Evolutionary conservation across 306 rosid genomes (phyloP).

Genomic region (Begonia peltatifolia): DNA sequence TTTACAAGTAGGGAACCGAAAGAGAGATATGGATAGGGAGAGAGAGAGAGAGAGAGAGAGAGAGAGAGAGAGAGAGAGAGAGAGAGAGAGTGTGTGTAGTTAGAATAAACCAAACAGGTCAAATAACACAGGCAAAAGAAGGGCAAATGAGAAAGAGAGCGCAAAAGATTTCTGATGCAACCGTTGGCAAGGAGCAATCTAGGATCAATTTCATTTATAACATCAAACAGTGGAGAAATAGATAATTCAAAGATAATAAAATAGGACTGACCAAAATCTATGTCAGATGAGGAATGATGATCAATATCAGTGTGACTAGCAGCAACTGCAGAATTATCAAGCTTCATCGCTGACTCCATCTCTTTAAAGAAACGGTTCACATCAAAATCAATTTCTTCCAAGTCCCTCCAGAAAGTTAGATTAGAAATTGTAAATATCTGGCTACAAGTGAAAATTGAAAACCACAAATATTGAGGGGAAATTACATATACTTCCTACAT

Average conservation of each 20-base stretch:
- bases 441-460: no score
- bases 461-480: no score
- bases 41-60: background rate
- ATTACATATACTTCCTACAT: no score
- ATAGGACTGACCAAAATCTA: slow-evolving; percentile 53
- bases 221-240: background rate
- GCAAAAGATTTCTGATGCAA: no score
- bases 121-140: no score
- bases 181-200: no score
- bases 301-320: slow-evolving; percentile 27
- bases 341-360: slow-evolving; percentile 61
- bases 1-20: background rate
- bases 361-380: slow-evolving; percentile 59
- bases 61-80: background rate
- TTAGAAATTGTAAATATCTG: no score
- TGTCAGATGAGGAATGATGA: slow-evolving; percentile 67
- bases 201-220: no score
- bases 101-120: no score
- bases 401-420: slow-evolving; percentile 29
- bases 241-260: background rate
- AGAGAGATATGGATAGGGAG: background rate
- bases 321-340: slow-evolving; percentile 28
- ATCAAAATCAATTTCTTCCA: slow-evolving; percentile 65
- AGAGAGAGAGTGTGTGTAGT: no score
- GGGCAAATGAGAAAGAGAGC: no score